Evolutionary conservation across 495 filamentous ascomycete genomes (phyloP), one percentile per base, ranked within the genome.

Genomic region (Amorphotheca resinae): DNA sequence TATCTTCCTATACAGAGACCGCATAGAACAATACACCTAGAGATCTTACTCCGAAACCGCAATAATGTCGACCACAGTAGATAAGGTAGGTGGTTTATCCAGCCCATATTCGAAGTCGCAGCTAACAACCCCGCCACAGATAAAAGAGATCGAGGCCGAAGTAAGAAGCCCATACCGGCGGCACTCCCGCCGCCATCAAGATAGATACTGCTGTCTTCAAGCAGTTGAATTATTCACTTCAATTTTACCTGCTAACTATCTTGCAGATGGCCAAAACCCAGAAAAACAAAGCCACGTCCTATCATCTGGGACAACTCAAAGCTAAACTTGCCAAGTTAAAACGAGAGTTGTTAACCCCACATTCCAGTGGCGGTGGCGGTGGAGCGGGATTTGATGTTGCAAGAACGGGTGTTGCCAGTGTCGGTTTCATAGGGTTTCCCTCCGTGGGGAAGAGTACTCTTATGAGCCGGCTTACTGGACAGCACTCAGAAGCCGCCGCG

Each of bases 301-400:
- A 79, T 54, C 74, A 79, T 61, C 56, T 79, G 47, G 87, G 87
- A 57, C 91, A 95, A 70, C 68, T 98, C 56, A 98, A 98, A 66
- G 91, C 91, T 34, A 98, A 98, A 67, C 83, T 98, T 60, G 89
- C 91, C 16, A 98, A 96, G 66, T 68, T 98, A 55, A 95, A 95
- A 69, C 75, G 85, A 63, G 91, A 98, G 62, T 79, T 98, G 30
- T 72, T 98, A 51, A 93, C 87, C 34, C 91, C 91, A 3, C 69
- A 77, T 36, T 72, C 77, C 23, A 73, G 83, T 44, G 87, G 89
- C 37, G 88, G 82, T 35, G 89, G 74, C 48, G 78, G 80, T 55
- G 82, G 86, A 73, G 83, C 80, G 55, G 91, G 91, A 41, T 98
- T 98, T 70, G 91, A 98, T 67, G 91, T 98, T 51, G 93, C 93